Evolutionary conservation across 441 rosid genomes (phyloP).

Genomic region (Syzygium syzygioides): DNA sequence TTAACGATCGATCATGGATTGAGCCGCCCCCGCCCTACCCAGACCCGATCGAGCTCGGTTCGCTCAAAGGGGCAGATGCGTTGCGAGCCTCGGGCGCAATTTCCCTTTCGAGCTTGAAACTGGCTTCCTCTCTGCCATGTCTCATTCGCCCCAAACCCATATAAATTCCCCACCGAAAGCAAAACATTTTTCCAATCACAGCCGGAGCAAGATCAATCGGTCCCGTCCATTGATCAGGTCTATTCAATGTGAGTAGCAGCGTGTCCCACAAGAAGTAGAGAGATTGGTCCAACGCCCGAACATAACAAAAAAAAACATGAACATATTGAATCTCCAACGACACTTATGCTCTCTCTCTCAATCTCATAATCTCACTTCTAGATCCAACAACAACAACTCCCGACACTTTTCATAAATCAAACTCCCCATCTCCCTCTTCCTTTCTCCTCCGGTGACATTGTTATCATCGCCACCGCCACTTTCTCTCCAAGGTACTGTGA

Average conservation of each 20-base stretch:
- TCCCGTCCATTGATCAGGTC: not conserved
- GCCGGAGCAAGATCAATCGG: not conserved
- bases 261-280: not conserved
- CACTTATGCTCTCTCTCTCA: not conserved
- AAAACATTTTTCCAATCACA: no score
- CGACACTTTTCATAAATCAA: not conserved
- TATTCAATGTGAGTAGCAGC: not conserved
- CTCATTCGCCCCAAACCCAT: no score
- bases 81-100: not conserved
- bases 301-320: no score
- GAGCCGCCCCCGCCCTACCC: rapidly evolving
- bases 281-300: no score
- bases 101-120: not conserved
- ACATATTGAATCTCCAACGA: not conserved
- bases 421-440: not conserved
- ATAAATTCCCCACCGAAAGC: rapidly evolving
- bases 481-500: no score
- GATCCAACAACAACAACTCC: no score
- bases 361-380: not conserved
- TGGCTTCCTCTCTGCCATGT: not conserved
- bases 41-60: not conserved
- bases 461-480: not conserved
- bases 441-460: not conserved
- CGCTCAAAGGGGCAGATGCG: not conserved
- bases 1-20: rapidly evolving